Evolutionary conservation across 2,329 filamentous ascomycete genomes (phyloP).

Genomic region (Talaromyces sp.): DNA sequence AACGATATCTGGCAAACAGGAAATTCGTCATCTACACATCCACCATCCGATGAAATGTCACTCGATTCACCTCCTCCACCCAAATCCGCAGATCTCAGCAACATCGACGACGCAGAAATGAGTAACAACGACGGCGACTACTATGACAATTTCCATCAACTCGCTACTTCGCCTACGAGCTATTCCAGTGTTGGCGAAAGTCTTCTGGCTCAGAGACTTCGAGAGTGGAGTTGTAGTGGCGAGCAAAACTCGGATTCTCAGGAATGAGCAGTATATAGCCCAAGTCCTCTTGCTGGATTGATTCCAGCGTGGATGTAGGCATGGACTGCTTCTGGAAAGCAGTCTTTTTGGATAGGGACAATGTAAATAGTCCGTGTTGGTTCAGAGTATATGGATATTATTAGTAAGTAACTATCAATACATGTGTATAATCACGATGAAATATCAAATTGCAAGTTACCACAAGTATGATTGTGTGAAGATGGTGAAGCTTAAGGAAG

Average conservation of each 20-base stretch:
- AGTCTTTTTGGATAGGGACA: not conserved
- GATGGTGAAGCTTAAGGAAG: not conserved
- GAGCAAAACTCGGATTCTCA: not conserved
- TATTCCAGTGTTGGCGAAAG: conserved; percentile 57
- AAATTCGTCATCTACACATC: not conserved
- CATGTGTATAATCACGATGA: not conserved
- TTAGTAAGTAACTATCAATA: not conserved
- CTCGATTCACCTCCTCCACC: not conserved
- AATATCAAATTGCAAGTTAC: not conserved
- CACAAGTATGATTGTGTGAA: not conserved
- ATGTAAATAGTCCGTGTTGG: not conserved
- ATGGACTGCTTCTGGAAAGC: conserved; percentile 1
- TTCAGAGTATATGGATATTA: not conserved
- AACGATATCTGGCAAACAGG: conserved; percentile 7
- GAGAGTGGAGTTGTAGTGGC: conserved; percentile 55
- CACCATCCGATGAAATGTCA: not conserved
- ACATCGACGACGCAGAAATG: not conserved
- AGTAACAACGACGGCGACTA: conserved; percentile 34
- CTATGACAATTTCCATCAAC: conserved; percentile 69
- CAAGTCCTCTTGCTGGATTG: not conserved
- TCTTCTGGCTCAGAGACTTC: conserved; percentile 67
- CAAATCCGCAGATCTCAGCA: not conserved
- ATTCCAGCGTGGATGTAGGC: not conserved
- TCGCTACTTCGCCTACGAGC: conserved; percentile 51
- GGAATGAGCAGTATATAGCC: not conserved